Conservation (phyloP, 768 basidiomycete genomes). For the Steccherinum ochraceum region DNA sequence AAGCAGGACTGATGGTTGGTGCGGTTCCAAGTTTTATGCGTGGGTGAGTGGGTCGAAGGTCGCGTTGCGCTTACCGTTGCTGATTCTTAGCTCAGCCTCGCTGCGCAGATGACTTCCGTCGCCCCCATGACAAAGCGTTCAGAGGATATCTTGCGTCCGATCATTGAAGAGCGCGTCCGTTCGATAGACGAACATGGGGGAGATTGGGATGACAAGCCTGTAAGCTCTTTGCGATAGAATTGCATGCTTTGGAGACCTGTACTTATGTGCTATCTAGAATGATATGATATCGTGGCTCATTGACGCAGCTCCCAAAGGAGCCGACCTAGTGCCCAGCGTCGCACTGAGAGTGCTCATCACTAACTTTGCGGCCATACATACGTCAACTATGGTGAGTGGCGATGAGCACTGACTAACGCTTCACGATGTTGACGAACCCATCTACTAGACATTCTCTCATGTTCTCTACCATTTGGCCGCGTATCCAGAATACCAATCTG, state of each 20-base stretch:
- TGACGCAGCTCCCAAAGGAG: slow-evolving; percentile 21
- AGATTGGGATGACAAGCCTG: slow-evolving; percentile 31
- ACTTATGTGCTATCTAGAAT: slow-evolving; percentile 22
- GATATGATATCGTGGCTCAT: slow-evolving; percentile 42
- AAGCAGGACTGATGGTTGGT: background rate
- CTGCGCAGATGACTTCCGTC: background rate
- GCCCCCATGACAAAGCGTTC: background rate
- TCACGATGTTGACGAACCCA: background rate
- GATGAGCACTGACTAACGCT: background rate
- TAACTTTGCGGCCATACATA: slow-evolving; percentile 38
- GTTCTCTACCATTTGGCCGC: slow-evolving; percentile 24
- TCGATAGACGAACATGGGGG: slow-evolving; percentile 24
- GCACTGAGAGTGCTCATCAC: slow-evolving; percentile 26
- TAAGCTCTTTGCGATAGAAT: slow-evolving; percentile 7
- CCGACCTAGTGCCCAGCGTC: slow-evolving; percentile 16
- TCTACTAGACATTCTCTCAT: slow-evolving; percentile 21
- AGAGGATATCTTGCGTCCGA: slow-evolving; percentile 19
- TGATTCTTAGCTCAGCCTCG: background rate
- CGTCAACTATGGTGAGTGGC: slow-evolving; percentile 30
- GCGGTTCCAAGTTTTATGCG: background rate
- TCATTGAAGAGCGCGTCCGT: slow-evolving; percentile 27
- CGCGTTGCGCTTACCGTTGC: background rate
- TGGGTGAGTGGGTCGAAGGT: background rate
- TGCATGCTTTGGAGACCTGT: background rate
- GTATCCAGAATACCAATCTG: slow-evolving; percentile 21